Conservation (phyloP, 805 yeast genomes). For the Saccharomycopsis malanga region DNA sequence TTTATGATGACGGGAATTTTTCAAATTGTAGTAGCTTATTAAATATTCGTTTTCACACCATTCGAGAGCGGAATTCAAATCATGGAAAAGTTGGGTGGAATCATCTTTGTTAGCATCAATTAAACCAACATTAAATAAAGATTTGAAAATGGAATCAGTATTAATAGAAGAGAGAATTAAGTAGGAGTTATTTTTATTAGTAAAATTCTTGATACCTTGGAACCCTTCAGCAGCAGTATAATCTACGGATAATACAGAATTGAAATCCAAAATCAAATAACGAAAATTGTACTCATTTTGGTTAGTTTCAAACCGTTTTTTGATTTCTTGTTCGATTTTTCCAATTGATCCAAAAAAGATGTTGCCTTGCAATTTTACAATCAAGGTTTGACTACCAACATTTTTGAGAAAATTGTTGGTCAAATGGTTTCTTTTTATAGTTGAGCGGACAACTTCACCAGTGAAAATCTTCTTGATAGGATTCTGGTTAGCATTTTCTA, state of each 20-base stretch:
- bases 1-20: conserved; percentile 25
- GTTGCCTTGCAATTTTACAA: conserved; percentile 80
- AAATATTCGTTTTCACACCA: conserved; percentile 95
- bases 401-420: conserved; percentile 78
- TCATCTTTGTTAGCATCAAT: conserved; percentile 41
- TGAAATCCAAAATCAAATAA: conserved; percentile 78
- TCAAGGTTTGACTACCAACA: conserved; percentile 87
- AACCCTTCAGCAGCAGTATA: conserved; percentile 96
- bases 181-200: conserved; percentile 60
- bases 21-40: conserved; percentile 45
- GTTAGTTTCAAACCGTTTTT: conserved; percentile 47
- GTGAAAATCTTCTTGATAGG: conserved; percentile 77
- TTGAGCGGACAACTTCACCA: conserved; percentile 84
- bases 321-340: conserved; percentile 71
- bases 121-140: conserved; percentile 77
- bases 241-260: conserved; percentile 72
- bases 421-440: conserved; percentile 84
- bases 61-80: conserved; percentile 82
- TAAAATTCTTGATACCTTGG: conserved; percentile 72
- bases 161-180: conserved; percentile 73
- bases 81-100: conserved; percentile 57
- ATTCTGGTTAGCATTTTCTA: conserved; percentile 79
- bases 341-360: conserved; percentile 95
- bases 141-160: conserved; percentile 56
- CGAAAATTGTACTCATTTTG: conserved; percentile 41